Evolutionary conservation across 2,329 filamentous ascomycete genomes (phyloP), one percentile per base, ranked within the genome.

Genomic region (Xylariaceae sp.): DNA sequence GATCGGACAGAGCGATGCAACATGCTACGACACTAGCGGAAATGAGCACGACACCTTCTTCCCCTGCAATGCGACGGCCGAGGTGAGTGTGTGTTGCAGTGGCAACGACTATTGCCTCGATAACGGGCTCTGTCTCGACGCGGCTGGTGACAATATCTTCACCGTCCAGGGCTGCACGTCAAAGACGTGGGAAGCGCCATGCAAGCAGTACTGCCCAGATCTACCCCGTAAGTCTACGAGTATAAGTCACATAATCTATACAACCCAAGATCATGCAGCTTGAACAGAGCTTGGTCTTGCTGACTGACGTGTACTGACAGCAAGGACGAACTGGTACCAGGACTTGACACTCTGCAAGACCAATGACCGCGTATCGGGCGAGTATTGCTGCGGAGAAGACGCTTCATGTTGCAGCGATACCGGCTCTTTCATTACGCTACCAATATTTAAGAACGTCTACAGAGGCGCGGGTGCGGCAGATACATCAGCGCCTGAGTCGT

Each of bases 131-230:
- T 71, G 68, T 29, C 56, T 71, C 14, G 65, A 69, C 37, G 60
- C 67, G 9, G 60, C 33, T 3, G 61, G 57, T 12, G 65, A 65
- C 45, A 69, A 68, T 45, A 62, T 67, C 53, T 65, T 69, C 54
- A 68, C 64, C 12, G 66, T 67, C 21, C 69, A 71, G 51, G 68
- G 67, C 21, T 71, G 69, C 53, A 70, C 67, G 9, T 64, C 67
- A 47, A 61, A 53, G 23, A 44, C 55, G 40, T 71, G 68, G 68
- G 61, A 56, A 19, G 56, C 45, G 6, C 60, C 65, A n/a, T 71
- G 69, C 54, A 58, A 58, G 2, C 60, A 64, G 21, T 63, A 62
- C 29, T 70, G 69, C 19, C 44, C 39, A 3, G 54, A 39, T 29
- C 21, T n/a, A 17, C 50, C 53, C 12, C 51, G 62, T 66, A 43